These are phyloP conservation scores for Byssothecium circinans DNA, from an alignment of 2,329 filamentous ascomycete species.

Conservation along the genomic window DNA sequence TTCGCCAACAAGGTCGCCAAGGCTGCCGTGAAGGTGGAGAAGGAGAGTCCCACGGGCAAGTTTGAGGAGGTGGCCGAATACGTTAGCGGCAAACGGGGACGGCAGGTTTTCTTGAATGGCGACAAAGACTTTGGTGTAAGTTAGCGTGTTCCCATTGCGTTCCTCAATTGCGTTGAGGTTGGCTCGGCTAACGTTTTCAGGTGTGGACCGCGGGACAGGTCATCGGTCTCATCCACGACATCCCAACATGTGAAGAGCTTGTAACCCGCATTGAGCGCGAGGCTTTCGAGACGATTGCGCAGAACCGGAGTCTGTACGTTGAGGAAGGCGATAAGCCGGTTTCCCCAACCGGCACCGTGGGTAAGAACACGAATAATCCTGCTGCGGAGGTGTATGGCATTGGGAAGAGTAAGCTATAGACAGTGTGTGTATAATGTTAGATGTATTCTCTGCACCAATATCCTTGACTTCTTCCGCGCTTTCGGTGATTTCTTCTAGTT, in stretches of 20 bases:
- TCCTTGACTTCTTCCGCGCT: neutral
- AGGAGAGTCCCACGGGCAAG: conserved; percentile 78
- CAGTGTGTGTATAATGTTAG: no score
- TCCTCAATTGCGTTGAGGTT: neutral
- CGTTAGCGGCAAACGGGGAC: conserved; percentile 87
- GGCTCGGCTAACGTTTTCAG: conserved; percentile 48
- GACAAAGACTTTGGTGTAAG: conserved; percentile 76
- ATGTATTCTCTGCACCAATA: no score
- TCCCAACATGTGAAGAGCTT: conserved; percentile 52
- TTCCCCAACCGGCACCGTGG: conserved; percentile 25
- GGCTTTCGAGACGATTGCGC: conserved; percentile 46
- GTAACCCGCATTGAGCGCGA: conserved; percentile 51
- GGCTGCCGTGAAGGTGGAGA: conserved; percentile 80
- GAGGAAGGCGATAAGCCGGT: conserved; percentile 25
- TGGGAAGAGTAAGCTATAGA: conserved; percentile 48
- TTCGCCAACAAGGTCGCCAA: conserved; percentile 88
- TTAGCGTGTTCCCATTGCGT: conserved; percentile 1
- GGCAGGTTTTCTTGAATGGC: conserved; percentile 88
- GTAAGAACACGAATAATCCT: conserved; percentile 43
- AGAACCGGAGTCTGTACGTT: conserved; percentile 42
- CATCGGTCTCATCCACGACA: conserved; percentile 63
- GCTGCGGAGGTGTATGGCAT: conserved; percentile 47
- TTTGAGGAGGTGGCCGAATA: conserved; percentile 85
- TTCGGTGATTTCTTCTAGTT: no score
- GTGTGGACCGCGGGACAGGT: conserved; percentile 98